Evolutionary conservation across 192 early-diverging fungal species (phyloP).

Genomic region (Ambispora gerdemannii): DNA sequence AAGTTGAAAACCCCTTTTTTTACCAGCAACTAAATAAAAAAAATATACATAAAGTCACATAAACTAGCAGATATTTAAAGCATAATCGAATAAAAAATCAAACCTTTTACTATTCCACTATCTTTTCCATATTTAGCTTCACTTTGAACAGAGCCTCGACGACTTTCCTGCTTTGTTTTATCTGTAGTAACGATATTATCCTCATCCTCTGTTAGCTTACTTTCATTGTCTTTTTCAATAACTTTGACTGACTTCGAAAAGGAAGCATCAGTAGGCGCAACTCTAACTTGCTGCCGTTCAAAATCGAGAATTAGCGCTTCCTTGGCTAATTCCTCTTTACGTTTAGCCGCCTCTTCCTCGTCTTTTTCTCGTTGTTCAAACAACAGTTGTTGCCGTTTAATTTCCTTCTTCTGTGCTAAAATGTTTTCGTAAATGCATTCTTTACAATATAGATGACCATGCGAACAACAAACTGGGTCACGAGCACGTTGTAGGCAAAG

Average conservation of each 20-base stretch:
- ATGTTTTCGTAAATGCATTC: slow-evolving; percentile 87
- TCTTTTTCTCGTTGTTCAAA: slow-evolving; percentile 45
- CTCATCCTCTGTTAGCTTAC: not conserved
- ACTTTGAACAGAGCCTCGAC: no score
- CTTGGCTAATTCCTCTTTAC: slow-evolving; percentile 46
- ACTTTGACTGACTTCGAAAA: not conserved
- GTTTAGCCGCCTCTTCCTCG: slow-evolving; percentile 41
- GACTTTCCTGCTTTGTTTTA: no score
- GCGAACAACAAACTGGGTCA: slow-evolving; percentile 64
- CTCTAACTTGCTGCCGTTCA: slow-evolving; percentile 62
- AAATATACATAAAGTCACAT: not conserved
- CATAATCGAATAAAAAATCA: no score
- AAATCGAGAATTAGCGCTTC: slow-evolving; percentile 57
- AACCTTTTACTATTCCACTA: no score
- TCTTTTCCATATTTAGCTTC: no score
- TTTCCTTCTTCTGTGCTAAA: slow-evolving; percentile 78
- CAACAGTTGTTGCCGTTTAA: slow-evolving; percentile 54
- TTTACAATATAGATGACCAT: slow-evolving; percentile 85
- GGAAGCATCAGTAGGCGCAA: slow-evolving; percentile 35
- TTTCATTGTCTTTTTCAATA: not conserved
- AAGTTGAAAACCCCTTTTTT: slow-evolving; percentile 40
- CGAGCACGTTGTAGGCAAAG: slow-evolving; percentile 77
- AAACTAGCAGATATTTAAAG: no score
- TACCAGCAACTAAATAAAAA: slow-evolving; percentile 12
- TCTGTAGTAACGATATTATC: no score